These are phyloP conservation scores for Pseudofabraea citricarpa DNA, from an alignment of 2,329 filamentous ascomycete genomes.

Conservation along the genomic window DNA sequence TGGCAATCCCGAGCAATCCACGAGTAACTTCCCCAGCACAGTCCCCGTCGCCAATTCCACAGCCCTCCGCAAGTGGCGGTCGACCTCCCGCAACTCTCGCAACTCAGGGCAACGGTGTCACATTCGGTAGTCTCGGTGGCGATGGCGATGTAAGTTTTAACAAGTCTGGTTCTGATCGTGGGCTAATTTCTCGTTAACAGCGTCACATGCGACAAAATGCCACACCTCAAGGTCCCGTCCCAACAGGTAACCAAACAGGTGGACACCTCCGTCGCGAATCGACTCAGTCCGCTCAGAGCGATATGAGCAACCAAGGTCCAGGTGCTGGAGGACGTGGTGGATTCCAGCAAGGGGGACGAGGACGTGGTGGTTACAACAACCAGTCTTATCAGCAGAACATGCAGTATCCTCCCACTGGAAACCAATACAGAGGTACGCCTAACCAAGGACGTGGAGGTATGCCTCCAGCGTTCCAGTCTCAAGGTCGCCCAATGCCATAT, in stretches of 20 bases:
- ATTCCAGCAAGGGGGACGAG: constrained; percentile 48
- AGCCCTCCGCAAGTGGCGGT: constrained; percentile 75
- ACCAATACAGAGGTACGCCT: constrained; percentile 21
- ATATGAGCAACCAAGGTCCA: constrained; percentile 58
- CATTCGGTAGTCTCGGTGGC: constrained; percentile 77
- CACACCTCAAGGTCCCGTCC: constrained; percentile 55
- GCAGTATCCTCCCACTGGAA: constrained; percentile 43
- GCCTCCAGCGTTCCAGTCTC: constrained; percentile 39
- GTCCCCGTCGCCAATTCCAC: constrained; percentile 90
- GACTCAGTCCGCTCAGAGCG: constrained; percentile 74
- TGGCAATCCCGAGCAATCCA: constrained; percentile 63
- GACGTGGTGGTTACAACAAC: constrained; percentile 50
- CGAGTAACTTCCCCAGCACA: constrained; percentile 78
- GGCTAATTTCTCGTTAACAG: constrained; percentile 33
- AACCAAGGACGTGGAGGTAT: constrained; percentile 47
- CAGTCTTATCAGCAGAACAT: constrained; percentile 45
- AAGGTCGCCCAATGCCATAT: constrained; percentile 43
- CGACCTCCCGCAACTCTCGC: constrained; percentile 73
- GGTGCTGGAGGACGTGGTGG: constrained; percentile 44
- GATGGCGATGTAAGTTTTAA: constrained; percentile 69
- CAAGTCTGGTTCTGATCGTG: constrained; percentile 21
- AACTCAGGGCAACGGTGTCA: constrained; percentile 65
- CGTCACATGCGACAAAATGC: constrained; percentile 66
- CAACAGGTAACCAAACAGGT: constrained; percentile 55
- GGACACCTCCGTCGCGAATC: constrained; percentile 83